phyloP scores from a whole-genome alignment of 441 rosid species.

The Sinapis alba region DNA sequence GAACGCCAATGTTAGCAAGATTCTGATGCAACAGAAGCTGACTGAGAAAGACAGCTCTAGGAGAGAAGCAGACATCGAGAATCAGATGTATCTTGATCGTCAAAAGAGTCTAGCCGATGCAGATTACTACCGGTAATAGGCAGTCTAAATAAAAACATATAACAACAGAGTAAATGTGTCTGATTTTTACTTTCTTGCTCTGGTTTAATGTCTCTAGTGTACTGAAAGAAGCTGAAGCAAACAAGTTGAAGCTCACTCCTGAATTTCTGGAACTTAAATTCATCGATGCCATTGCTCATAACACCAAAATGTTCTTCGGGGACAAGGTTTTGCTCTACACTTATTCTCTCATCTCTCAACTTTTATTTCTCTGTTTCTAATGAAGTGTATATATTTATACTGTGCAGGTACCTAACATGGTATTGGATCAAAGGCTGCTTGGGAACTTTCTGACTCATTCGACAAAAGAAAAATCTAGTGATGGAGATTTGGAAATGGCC shows the following conservation, averaged over 20 bases:
- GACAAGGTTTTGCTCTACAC: slow-evolving; percentile 57
- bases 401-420: slow-evolving; percentile 78
- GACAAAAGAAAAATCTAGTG: slow-evolving; percentile 33
- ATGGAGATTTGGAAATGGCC: slow-evolving; percentile 29
- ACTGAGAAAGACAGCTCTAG: slow-evolving; percentile 81
- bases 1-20: slow-evolving; percentile 78
- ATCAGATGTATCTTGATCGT: slow-evolving; percentile 75
- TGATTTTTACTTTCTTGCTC: background rate
- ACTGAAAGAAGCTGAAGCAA: slow-evolving; percentile 89
- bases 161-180: background rate
- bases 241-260: slow-evolving; percentile 85
- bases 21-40: slow-evolving; percentile 81
- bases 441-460: slow-evolving; percentile 69
- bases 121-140: slow-evolving; percentile 60
- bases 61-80: slow-evolving; percentile 81
- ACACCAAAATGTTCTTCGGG: slow-evolving; percentile 89
- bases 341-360: background rate
- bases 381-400: slow-evolving; percentile 5
- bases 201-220: slow-evolving; percentile 45
- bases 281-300: slow-evolving; percentile 80
- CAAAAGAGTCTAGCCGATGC: slow-evolving; percentile 57
- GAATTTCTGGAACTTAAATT: slow-evolving; percentile 83
- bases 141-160: slow-evolving; percentile 15
- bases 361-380: slow-evolving; percentile 2
- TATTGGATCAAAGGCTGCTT: slow-evolving; percentile 82